phyloP scores from a whole-genome alignment of 305 asterid species.

The Rubia balearica region DNA sequence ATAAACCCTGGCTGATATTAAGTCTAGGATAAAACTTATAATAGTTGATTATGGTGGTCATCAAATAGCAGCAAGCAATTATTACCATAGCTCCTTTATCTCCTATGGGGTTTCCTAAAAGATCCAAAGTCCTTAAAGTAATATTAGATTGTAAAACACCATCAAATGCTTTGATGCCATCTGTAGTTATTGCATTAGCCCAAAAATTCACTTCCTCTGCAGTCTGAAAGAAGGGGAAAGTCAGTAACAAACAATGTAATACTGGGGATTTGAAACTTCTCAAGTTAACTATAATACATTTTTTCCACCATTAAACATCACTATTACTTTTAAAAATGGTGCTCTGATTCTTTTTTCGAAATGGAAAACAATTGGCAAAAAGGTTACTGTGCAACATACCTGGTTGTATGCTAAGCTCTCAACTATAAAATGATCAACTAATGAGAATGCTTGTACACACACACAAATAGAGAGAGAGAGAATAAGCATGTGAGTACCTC shows the following conservation, averaged over 20 bases:
- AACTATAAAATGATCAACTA: slow-evolving; percentile 52
- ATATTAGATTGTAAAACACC: slow-evolving; percentile 78
- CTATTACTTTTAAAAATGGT: background rate
- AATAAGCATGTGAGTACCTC: slow-evolving; percentile 44
- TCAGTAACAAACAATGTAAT: slow-evolving; percentile 10
- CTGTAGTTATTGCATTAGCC: slow-evolving; percentile 84
- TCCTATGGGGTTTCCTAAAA: slow-evolving; percentile 88
- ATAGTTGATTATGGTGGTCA: background rate
- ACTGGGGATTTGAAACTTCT: slow-evolving; percentile 17
- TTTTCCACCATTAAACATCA: background rate
- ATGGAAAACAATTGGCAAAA: background rate
- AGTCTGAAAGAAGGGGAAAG: slow-evolving; percentile 43
- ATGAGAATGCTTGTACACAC: slow-evolving; percentile 18
- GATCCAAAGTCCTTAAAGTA: slow-evolving; percentile 68
- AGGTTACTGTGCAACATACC: slow-evolving; percentile 27
- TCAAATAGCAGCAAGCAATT: background rate
- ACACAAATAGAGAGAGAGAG: background rate
- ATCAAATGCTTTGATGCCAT: slow-evolving; percentile 88
- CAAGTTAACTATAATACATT: background rate
- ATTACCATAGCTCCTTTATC: slow-evolving; percentile 94
- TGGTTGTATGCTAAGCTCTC: slow-evolving; percentile 93
- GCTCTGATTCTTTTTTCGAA: background rate
- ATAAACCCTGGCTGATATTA: background rate
- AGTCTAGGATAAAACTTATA: background rate
- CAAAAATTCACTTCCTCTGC: slow-evolving; percentile 93